Evolutionary conservation across 768 basidiomycete species (phyloP), one percentile per base, ranked within the genome.

Genomic region (Russula sp.): DNA sequence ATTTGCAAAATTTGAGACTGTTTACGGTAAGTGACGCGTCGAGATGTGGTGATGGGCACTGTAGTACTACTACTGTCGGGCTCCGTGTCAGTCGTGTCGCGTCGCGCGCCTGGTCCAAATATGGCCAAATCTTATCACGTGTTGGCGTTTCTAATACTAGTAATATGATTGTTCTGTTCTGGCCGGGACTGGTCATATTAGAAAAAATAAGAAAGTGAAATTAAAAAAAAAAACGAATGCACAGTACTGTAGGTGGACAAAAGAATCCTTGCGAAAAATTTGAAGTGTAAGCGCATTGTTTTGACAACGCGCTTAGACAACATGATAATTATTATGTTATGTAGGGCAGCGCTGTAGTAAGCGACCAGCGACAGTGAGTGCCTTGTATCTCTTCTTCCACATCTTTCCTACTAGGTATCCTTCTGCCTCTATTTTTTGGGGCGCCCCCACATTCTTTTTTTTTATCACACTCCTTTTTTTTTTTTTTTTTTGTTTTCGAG

Each of bases 401-500:
- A n/a, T 58, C 45, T 31, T 14, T 55, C 39, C 39, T 47, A 22
- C 27, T 27, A 27, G 27, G 27, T 27, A 27, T 47, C 44, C 35
- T 35, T 6, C 64, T 51, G 50, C 35, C 37, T 54, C 20, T 37
- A n/a, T 35, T 39, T 42, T 34, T 44, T 27, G 48, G 45, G 54
- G 57, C 61, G 47, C 58, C 52, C 61, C n/a, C 60, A 66, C 66
- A 0, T 61, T 68, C 47, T 48, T 48, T 48, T 40, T 40, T 48
- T 42, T 54, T 4, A 27, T 32, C 54, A 66, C 61, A 35, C 37
- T 59, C 61, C 5, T 54, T 61, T 59, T 47, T 32, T 42, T 47
- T 37, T 54, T 61, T 59, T 47, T 32, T 42, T 47, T 37, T 39
- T 37, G 14, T 45, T 31, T 31, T 16, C 49, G 31, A 18, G 63